phyloP scores from a whole-genome alignment of 176 grass and related monocot genomes.

The Tillandsia fasciculata region DNA sequence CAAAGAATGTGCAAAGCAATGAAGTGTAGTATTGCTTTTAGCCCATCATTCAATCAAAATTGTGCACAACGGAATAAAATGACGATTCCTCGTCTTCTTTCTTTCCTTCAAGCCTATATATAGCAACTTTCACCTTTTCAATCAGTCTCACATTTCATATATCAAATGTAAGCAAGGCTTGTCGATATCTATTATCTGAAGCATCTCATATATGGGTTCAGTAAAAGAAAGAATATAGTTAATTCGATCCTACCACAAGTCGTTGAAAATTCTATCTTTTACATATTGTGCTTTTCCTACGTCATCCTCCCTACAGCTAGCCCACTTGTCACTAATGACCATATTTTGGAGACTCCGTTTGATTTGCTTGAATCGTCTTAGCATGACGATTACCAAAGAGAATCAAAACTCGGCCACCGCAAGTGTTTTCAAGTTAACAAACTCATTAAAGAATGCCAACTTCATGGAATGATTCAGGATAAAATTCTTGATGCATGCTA shows the following conservation, averaged over 20 bases:
- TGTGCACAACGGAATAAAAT: too few relatives aligned
- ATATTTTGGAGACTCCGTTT: neutral
- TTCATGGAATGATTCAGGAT: conserved; percentile 6
- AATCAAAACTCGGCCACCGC: conserved; percentile 3
- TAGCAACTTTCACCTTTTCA: conserved; percentile 6
- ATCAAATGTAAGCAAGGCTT: conserved; percentile 9
- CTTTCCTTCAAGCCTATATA: conserved; percentile 9
- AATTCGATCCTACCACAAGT: neutral
- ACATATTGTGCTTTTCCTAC: neutral
- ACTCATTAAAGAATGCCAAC: conserved; percentile 12
- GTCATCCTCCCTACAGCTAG: too few relatives aligned
- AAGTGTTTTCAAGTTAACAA: conserved; percentile 22
- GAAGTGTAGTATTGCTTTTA: conserved; percentile 1
- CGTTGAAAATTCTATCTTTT: neutral
- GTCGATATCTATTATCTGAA: neutral
- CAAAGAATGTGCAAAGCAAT: conserved; percentile 8
- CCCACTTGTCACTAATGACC: neutral
- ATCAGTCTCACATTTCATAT: conserved; percentile 9
- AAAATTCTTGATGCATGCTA: conserved; percentile 3
- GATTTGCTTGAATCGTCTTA: conserved; percentile 5
- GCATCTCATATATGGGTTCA: conserved; percentile 6
- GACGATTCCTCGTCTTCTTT: too few relatives aligned
- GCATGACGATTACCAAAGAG: conserved; percentile 9
- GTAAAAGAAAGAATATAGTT: neutral
- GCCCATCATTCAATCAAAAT: too few relatives aligned